Base-by-base conservation (phyloP, 805 yeast genomes). In the Nakazawaea anatomiae region DNA sequence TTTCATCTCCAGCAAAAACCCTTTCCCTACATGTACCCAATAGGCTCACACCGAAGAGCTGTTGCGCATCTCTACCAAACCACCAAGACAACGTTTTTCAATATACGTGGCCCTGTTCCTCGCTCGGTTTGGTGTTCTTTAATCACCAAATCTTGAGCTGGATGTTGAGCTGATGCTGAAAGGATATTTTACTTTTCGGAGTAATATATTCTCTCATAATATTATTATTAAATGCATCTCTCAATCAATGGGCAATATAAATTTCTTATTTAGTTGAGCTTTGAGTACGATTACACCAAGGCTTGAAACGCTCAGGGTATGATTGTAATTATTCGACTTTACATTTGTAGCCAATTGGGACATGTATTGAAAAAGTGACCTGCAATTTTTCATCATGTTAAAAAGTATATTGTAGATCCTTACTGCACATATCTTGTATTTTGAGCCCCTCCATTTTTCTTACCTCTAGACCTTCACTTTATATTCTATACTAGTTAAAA, bases 241-340 rank as follows among this genome's bases (percentile, higher is more conserved):
- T 39, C 44, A 53, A 44, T 41, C 63, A 77, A 72, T 65, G 77
- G 83, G 83, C 80, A 55, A 78, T 47, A 79, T 47, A 47, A 60
- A 75, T 18, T 50, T 35, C 50, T 41, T 52, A 55, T 50, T 41
- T 52, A 55, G 73, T 68, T 72, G 73, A 71, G 69, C 61, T 77
- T 79, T 80, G 85, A 80, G 85, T 80, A 73, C 85, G 83, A 70
- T 69, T 67, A 60, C 71, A 68, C 71, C 67, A 60, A 52, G 63
- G 64, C 53, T 54, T 56, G 54, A 51, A 39, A 53, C 27, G 57
- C 66, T 61, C 52, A 60, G 61, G 74, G 67, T 63, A 62, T 54
- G 56, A 62, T 64, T 69, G 74, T 67, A 70, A 70, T 70, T 70
- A 67, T 60, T 58, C 60, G 55, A 58, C 69, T 56, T 60, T 48